phyloP scores from a whole-genome alignment of 306 rosid genomes.

The Malus fusca region DNA sequence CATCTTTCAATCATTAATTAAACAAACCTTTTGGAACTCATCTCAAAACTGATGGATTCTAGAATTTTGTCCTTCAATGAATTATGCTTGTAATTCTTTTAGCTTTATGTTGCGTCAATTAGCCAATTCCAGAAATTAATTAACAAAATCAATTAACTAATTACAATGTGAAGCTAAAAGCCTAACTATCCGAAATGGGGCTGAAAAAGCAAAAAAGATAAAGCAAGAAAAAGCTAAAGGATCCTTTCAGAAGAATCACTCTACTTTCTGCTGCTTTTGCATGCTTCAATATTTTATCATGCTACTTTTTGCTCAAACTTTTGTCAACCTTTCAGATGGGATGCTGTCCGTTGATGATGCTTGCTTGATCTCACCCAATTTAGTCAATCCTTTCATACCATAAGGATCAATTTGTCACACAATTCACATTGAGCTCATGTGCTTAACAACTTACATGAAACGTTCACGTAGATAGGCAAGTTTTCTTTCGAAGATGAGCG shows the following conservation, averaged over 20 bases:
- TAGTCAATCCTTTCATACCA: background rate
- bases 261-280: background rate
- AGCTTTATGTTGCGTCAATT: too few species aligned
- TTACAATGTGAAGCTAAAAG: background rate
- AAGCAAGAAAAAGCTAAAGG: background rate
- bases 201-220: background rate
- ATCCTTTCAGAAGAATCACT: background rate
- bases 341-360: background rate
- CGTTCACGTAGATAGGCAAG: too few species aligned
- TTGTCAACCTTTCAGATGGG: background rate
- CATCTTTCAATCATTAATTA: too few species aligned
- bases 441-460: background rate
- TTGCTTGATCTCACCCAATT: background rate
- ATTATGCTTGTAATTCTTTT: too few species aligned
- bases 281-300: background rate
- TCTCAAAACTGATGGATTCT: too few species aligned
- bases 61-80: too few species aligned
- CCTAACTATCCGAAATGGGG: constrained; percentile 5
- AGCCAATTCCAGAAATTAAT: background rate
- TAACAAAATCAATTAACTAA: background rate
- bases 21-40: too few species aligned
- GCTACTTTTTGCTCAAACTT: background rate
- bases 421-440: background rate
- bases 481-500: too few species aligned
- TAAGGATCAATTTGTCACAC: background rate